Evolutionary conservation across 352 stramenopile species (phyloP).

Genomic region (Lagenidium giganteum): DNA sequence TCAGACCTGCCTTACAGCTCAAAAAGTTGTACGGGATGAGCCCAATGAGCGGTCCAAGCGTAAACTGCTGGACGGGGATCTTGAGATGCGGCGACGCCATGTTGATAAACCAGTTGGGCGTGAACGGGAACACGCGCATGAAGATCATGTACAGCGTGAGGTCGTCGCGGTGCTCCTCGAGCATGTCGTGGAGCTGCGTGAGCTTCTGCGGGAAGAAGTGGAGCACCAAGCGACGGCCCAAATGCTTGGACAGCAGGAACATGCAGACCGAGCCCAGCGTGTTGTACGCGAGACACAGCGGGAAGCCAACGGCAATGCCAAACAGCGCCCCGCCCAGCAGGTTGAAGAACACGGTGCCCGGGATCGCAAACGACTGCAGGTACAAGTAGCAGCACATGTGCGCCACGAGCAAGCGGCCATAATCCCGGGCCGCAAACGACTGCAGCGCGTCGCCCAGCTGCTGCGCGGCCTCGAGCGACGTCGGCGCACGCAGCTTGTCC

Average conservation of each 20-base stretch:
- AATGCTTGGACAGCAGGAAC: slow-evolving; percentile 51
- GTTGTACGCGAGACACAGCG: slow-evolving; percentile 61
- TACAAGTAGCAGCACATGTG: slow-evolving; percentile 63
- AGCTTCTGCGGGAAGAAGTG: slow-evolving; percentile 43
- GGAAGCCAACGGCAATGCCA: slow-evolving; percentile 47
- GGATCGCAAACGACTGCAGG: slow-evolving; percentile 63
- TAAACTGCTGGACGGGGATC: slow-evolving; percentile 52
- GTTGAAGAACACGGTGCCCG: slow-evolving; percentile 66
- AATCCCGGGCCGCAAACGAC: slow-evolving; percentile 32
- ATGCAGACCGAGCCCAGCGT: slow-evolving; percentile 59
- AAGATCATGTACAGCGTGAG: slow-evolving; percentile 69
- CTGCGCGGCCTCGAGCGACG: slow-evolving; percentile 40
- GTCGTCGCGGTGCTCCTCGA: slow-evolving; percentile 50
- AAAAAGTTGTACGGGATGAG: slow-evolving; percentile 77
- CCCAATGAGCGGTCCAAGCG: slow-evolving; percentile 41
- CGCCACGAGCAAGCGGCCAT: slow-evolving; percentile 30
- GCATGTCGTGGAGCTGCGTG: slow-evolving; percentile 27
- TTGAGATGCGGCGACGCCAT: slow-evolving; percentile 54
- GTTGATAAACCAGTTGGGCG: slow-evolving; percentile 78
- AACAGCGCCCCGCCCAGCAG: slow-evolving; percentile 56
- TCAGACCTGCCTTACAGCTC: slow-evolving; percentile 62
- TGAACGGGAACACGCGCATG: slow-evolving; percentile 66
- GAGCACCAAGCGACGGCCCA: slow-evolving; percentile 37
- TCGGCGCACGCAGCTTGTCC: slow-evolving; percentile 35
- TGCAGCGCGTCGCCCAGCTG: slow-evolving; percentile 44